Evolutionary conservation across 2,329 filamentous ascomycete species (phyloP).

Genomic region (Botrytis cinerea): DNA sequence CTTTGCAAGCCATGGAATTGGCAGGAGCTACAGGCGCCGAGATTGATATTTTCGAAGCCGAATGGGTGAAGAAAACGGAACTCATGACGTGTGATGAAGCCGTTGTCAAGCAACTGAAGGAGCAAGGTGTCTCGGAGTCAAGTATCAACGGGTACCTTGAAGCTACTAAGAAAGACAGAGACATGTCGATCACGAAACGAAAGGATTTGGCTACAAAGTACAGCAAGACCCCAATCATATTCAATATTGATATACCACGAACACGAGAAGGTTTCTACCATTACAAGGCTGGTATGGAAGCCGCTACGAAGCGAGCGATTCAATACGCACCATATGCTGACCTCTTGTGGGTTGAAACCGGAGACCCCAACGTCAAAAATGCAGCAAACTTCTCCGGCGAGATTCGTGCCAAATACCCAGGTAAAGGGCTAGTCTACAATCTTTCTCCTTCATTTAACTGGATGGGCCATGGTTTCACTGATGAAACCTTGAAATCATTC

Average conservation of each 20-base stretch:
- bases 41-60: constrained; percentile 81
- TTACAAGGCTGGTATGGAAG: constrained; percentile 78
- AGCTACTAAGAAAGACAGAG: constrained; percentile 61
- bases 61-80: constrained; percentile 84
- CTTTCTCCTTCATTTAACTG: constrained; percentile 97
- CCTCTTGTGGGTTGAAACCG: constrained; percentile 96
- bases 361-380: constrained; percentile 79
- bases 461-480: constrained; percentile 91
- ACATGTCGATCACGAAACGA: constrained; percentile 77
- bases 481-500: constrained; percentile 81
- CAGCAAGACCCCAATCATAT: constrained; percentile 70
- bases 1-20: constrained; percentile 85
- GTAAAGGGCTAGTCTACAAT: constrained; percentile 95
- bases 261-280: constrained; percentile 95
- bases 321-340: constrained; percentile 92
- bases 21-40: constrained; percentile 74
- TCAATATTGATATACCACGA: constrained; percentile 88
- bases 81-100: constrained; percentile 93
- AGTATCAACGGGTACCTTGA: constrained; percentile 68
- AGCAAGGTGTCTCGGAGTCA: constrained; percentile 63
- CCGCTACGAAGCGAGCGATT: constrained; percentile 89
- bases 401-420: constrained; percentile 69
- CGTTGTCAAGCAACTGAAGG: constrained; percentile 71
- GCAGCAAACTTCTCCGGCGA: constrained; percentile 73
- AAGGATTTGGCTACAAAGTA: constrained; percentile 69